phyloP scores from a whole-genome alignment of 2,329 filamentous ascomycete genomes.

The Biscogniauxia sp. region DNA sequence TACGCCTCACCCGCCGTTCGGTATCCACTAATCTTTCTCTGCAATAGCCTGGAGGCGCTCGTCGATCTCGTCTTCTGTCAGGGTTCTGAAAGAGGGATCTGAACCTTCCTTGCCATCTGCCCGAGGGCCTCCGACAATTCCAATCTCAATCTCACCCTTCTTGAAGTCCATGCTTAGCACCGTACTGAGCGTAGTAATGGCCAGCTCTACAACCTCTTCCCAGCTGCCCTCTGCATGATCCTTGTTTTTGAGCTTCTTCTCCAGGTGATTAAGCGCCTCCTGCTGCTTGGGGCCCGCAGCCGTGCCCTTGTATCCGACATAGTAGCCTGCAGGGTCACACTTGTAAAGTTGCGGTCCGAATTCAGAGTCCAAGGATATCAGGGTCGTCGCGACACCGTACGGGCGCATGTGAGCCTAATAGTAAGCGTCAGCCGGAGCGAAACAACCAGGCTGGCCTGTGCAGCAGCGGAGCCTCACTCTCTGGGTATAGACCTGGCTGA shows the following conservation, averaged over 20 bases:
- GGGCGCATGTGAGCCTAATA: conserved; percentile 90
- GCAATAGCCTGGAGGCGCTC: conserved; percentile 96
- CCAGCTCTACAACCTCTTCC: conserved; percentile 97
- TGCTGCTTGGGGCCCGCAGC: conserved; percentile 97
- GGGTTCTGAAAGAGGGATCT: conserved; percentile 74
- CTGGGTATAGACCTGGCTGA: conserved; percentile 99
- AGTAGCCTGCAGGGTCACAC: conserved; percentile 97
- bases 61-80: conserved; percentile 98
- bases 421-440: conserved; percentile 27
- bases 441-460: conserved; percentile 2
- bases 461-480: conserved; percentile 55
- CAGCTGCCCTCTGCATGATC: conserved; percentile 86
- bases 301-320: conserved; percentile 97
- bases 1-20: conserved; percentile 20
- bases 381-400: conserved; percentile 89
- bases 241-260: conserved; percentile 99
- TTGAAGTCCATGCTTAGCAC: conserved; percentile 99
- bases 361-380: conserved; percentile 92
- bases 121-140: conserved; percentile 87
- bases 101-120: conserved; percentile 80
- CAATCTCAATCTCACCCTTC: conserved; percentile 97
- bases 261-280: conserved; percentile 95
- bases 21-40: conserved; percentile 80
- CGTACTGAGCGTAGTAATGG: conserved; percentile 91
- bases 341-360: conserved; percentile 95